Percentiles rank a stretch among this genome's conserved stretches.
Conservation (phyloP, 2,329 filamentous ascomycete genomes). For the Fusarium poae region DNA sequence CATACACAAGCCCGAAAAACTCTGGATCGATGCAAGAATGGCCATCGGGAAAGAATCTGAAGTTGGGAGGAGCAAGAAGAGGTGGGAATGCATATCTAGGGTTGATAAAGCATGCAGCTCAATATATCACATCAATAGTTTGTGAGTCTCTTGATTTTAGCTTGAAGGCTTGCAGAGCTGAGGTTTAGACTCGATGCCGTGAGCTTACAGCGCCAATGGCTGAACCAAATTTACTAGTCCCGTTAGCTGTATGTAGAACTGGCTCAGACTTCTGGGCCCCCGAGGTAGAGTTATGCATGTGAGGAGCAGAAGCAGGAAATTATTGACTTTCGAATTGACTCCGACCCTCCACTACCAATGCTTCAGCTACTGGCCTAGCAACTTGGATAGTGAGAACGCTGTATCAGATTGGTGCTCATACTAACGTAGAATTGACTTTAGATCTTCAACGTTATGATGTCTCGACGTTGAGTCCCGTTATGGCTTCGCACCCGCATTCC, state of each 20-base stretch:
- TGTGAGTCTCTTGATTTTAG: not conserved
- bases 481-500: not conserved
- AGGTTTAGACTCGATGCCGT: not conserved
- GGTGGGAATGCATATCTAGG: not conserved
- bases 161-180: not conserved
- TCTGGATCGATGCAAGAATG: not conserved
- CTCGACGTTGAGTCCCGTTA: slow-evolving; percentile 1
- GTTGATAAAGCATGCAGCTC: not conserved
- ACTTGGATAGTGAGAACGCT: not conserved
- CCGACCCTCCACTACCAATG: not conserved
- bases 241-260: not conserved
- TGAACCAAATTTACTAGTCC: not conserved
- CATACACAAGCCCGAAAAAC: not conserved
- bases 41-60: no score
- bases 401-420: not conserved
- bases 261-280: not conserved
- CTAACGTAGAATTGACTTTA: not conserved
- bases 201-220: not conserved
- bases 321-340: not conserved
- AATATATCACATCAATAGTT: not conserved
- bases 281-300: not conserved
- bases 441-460: not conserved
- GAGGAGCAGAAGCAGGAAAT: not conserved
- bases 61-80: not conserved
- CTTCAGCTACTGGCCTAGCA: not conserved